Base-by-base conservation (phyloP, 225 moss, liverwort and hornwort species). In the Marchantia polymorpha region DNA sequence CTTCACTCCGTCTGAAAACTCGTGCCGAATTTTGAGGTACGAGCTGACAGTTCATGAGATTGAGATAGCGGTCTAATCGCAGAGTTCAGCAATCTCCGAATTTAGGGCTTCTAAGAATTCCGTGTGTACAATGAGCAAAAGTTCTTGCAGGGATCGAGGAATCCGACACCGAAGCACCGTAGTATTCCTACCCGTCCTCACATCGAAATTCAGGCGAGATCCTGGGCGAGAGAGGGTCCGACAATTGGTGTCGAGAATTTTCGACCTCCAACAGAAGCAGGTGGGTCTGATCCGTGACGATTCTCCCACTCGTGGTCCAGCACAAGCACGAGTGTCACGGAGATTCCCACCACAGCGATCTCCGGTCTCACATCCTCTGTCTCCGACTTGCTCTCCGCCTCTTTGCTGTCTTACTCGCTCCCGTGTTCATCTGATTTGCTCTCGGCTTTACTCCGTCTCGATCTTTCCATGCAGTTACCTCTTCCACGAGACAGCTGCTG, bases 1-100 rank as follows among this genome's bases (percentile, higher is more conserved):
- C 8, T 75, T 75, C 75, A 75, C 26, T 46, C 1, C 10, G 31
- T 31, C 30, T 31, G 7, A 52, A 46, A 29, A 29, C 58, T 15
- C 46, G 56, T 56, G 27, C 55, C 17, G 75, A 59, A 59, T 39
- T 75, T 11, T 75, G 75, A 26, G 15, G 39, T 9, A 75, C 39
- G 8, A 29, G 22, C 14, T 75, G 59, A 75, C 27, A 56, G 75
- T 75, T 75, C 75, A 75, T 75, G 75, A 39, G 58, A 74, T 53
- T 2, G 8, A 13, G 11, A 51, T 48, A 19, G 1, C 47, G 10
- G 49, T 19, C 22, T 59, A 61, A n/a, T 23, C 61, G 61, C 61
- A 23, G n/a, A 23, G n/a, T 6, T 23, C 23, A 2, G 39, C 5
- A 39, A 39, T 6, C 61, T 23, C 17, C 58, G 58, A 58, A 5